Base-by-base conservation (phyloP, 495 filamentous ascomycete genomes). In the Cetradonia linearis region DNA sequence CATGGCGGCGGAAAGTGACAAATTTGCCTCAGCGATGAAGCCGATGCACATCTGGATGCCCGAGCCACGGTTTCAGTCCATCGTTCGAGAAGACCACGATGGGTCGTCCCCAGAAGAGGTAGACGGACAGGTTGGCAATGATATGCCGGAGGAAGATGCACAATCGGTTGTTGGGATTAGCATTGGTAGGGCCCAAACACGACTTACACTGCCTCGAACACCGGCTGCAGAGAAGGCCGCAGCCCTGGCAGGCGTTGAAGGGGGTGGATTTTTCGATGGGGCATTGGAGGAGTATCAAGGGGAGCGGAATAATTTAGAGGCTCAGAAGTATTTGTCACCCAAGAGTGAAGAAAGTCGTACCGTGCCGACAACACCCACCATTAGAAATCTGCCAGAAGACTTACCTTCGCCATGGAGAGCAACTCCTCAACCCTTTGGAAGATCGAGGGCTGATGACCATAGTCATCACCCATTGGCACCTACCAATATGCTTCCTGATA, bases 161-260 rank as follows among this genome's bases (percentile, higher is more conserved):
- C 55, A 63, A 34, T 64, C 65, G 60, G 82, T 91, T 58, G 79
- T 95, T 61, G 88, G 88, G 27, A 80, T 91, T 55, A 86, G 88
- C 62, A 86, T 95, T 59, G 82, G 87, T 65, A 79, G 78, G 18
- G 73, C 77, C 18, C 90, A 92, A 44, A 87, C 82, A 53, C 79
- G 85, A 46, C 76, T 95, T 60, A 84, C 83, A 34, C 82, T 84
- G 23, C 80, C 86, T 16, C 77, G 76, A 48, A 92, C 86, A 1
- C 84, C 89, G 2, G 82, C 85, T 11, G 81, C 83, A 40, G 89
- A 94, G 68, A 92, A 88, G 73, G 81, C 73, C 36, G 82, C 83
- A 1, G 82, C 81, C 0, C 73, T 95, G 74, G 83, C 87, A 53
- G 67, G 73, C 23, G 58, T 77, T 25, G 75, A 79, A 16, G 80